Base-by-base conservation (phyloP, 1,284 basidiomycete genomes). In the Malassezia vespertilionis region DNA sequence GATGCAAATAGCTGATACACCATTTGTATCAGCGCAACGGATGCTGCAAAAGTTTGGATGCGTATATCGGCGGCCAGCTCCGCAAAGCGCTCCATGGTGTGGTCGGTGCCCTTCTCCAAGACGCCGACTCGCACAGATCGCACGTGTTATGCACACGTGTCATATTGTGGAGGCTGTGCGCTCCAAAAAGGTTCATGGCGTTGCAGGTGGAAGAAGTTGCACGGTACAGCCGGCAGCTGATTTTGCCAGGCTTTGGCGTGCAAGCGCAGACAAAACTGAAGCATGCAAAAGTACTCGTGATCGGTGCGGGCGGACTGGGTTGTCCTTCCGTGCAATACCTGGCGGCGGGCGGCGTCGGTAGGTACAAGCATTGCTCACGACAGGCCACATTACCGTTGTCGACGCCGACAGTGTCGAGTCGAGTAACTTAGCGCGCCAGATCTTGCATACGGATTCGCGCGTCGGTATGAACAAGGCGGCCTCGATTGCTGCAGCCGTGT, bases 201-300 rank as follows among this genome's bases (percentile, higher is more conserved):
- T 38, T 78, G 33, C 59, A 60, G 6, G 63, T 75, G 6, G 67
- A 73, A 33, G 90, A 96, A 64, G 96, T 93, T 71, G 75, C 76
- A 57, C 79, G 91, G 37, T 97, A 96, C 79, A 89, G 90, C 20
- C 77, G 93, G 34, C 93, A 99, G 69, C 93, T 99, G 88, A 89
- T 97, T 57, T 76, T 96, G 44, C 81, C 87, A 47, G 82, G 81
- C 20, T 83, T 95, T 65, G 91, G 91, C 0, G 75, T 96, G 1
- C 74, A 78, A 2, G 59, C 52, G 2, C 93, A 99, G 72, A 71
- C 88, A 17, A 84, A 80, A 60, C 74, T 99, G 8, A 80, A 81
- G 49, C 60, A 74, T 5, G 79, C 88, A 0, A 81, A 81, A 2
- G 81, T 93, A 0, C 80, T 83, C 2, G 86, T 97, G 1, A 79